Base-by-base conservation (phyloP, 2,329 filamentous ascomycete genomes). In the Pestalotiopsis sp. region DNA sequence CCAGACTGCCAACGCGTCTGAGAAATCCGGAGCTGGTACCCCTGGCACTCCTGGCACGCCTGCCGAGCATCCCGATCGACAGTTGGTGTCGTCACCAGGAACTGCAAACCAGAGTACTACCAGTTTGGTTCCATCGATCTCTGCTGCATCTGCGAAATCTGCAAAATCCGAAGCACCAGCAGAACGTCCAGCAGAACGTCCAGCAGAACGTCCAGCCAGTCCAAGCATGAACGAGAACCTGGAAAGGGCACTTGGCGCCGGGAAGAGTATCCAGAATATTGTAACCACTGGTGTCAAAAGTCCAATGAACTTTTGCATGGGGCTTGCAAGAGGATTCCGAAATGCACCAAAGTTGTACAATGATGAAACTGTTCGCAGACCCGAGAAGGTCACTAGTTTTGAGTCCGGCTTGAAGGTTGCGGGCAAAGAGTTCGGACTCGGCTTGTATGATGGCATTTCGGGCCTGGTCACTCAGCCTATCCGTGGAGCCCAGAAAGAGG, bases 301-400 rank as follows among this genome's bases (percentile, higher is more conserved):
- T 1, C 95, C 94, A 0, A 91, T 96, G 86, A 93, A 97, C 77
- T 92, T 97, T 71, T 93, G 93, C 56, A 81, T 97, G 57, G 92
- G 92, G 0, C 81, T 97, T 49, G 92, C 94, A 0, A 92, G 92
- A 78, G 95, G 95, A 0, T 97, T 97, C 77, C 92, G 95, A 76
- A 97, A 97, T 74, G 91, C 93, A 5, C 94, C 95, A 0, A 91
- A 89, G 73, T 83, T 97, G 1, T 97, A 97, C 76, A 92, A 94
- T 57, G 94, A 97, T 74, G 90, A 93, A 1, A 95, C 91, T 1
- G 90, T 97, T 0, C 87, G 93, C 9, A 91, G 92, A n/a, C 83
- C 88, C 1, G 92, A 94, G 69, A 93, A 93, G 73, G 92, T 97
- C 4, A 94, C 92, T 0, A 92, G 91, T 65, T 83, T 97, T 64